These are phyloP conservation scores for Colletotrichum gloeosporioides DNA, from an alignment of 2,329 filamentous ascomycete species.

Conservation along the genomic window DNA sequence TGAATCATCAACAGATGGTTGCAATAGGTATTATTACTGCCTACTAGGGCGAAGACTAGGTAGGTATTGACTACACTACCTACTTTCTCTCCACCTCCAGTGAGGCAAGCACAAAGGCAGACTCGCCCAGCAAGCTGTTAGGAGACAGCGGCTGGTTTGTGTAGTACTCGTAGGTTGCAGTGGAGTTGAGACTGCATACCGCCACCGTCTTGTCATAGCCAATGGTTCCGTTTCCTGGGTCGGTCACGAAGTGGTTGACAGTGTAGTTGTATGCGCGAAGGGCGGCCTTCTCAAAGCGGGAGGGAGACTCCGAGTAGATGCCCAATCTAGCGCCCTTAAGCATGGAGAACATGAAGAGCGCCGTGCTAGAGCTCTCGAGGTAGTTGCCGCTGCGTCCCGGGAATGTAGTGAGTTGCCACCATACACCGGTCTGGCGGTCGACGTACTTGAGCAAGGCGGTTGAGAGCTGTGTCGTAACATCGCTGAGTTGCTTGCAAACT, in stretches of 20 bases:
- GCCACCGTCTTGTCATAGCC: conserved; percentile 42
- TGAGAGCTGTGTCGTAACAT: not conserved
- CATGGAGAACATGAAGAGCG: conserved; percentile 17
- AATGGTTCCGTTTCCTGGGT: conserved; percentile 13
- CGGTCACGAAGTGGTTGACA: conserved; percentile 1
- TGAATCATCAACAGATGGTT: not conserved
- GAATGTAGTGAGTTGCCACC: conserved; percentile 22
- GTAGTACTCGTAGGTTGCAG: conserved; percentile 45
- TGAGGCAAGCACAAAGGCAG: conserved; percentile 40
- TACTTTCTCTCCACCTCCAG: conserved; percentile 37
- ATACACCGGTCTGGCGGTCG: conserved; percentile 12
- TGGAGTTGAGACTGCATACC: conserved; percentile 47
- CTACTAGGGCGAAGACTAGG: not conserved
- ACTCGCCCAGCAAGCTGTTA: conserved; percentile 43
- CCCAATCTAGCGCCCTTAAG: conserved; percentile 11
- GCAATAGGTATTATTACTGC: not conserved
- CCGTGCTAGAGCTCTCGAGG: conserved; percentile 24
- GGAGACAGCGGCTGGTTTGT: conserved; percentile 36
- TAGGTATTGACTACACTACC: no score
- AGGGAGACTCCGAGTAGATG: not conserved
- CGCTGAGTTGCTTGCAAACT: not conserved
- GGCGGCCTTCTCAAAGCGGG: not conserved
- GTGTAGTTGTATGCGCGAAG: conserved; percentile 19
- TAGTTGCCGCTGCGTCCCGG: conserved; percentile 19
- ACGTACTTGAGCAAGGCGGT: conserved; percentile 1